These are phyloP conservation scores for Penicillium griseofulvum DNA, from an alignment of 2,329 filamentous ascomycete species.

Conservation along the genomic window DNA sequence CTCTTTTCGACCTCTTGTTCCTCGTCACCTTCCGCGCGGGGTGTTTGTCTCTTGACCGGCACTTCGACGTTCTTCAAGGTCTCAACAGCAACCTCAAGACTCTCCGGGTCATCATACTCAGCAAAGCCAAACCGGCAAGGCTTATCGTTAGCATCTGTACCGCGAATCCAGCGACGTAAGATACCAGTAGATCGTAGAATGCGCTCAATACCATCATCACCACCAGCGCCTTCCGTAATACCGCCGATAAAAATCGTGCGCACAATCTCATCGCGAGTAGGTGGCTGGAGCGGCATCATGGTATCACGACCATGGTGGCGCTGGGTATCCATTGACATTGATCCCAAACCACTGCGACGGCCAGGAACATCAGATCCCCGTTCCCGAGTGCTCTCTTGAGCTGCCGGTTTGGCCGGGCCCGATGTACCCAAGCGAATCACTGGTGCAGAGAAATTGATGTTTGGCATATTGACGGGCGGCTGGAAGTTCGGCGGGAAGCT, in stretches of 20 bases:
- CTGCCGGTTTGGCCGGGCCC: slow-evolving; percentile 59
- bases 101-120: slow-evolving; percentile 88
- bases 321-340: slow-evolving; percentile 63
- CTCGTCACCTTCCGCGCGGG: slow-evolving; percentile 43
- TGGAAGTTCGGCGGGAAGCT: slow-evolving; percentile 81
- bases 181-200: slow-evolving; percentile 75
- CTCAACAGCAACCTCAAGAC: slow-evolving; percentile 79
- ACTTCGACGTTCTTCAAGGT: slow-evolving; percentile 79
- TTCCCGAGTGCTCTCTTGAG: slow-evolving; percentile 46
- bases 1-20: slow-evolving; percentile 62
- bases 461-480: slow-evolving; percentile 85
- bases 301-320: slow-evolving; percentile 66
- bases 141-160: slow-evolving; percentile 74
- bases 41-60: slow-evolving; percentile 70
- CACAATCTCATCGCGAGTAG: slow-evolving; percentile 84
- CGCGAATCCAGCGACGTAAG: slow-evolving; percentile 81
- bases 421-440: slow-evolving; percentile 89
- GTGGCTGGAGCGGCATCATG: slow-evolving; percentile 71
- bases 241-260: slow-evolving; percentile 87
- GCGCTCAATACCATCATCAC: slow-evolving; percentile 74
- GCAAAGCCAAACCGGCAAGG: slow-evolving; percentile 90
- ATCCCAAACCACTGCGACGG: slow-evolving; percentile 59
- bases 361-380: slow-evolving; percentile 45
- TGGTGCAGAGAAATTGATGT: slow-evolving; percentile 97
- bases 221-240: slow-evolving; percentile 73